Conservation (phyloP, 1,284 basidiomycete genomes). For the Abortiporus biennis region DNA sequence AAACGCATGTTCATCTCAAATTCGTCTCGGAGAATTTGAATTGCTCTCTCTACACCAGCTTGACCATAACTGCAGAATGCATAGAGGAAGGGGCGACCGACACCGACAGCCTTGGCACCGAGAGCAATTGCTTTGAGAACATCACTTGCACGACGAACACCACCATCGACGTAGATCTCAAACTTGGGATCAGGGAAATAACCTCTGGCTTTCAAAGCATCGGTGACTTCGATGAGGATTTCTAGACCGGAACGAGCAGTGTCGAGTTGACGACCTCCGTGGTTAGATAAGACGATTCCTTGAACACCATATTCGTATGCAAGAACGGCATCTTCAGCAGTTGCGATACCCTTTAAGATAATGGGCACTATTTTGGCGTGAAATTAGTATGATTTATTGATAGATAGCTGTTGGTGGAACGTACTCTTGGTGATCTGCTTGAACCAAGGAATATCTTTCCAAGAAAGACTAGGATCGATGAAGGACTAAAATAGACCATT, state of each 20-base stretch:
- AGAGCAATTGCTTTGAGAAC: constrained; percentile 89
- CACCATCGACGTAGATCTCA: constrained; percentile 89
- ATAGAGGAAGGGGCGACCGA: constrained; percentile 84
- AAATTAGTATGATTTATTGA: constrained; percentile 1
- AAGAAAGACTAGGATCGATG: constrained; percentile 87
- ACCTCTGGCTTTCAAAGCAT: constrained; percentile 61
- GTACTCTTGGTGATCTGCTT: constrained; percentile 82
- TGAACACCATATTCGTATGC: constrained; percentile 80
- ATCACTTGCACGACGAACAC: constrained; percentile 87
- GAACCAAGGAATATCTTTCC: constrained; percentile 88
- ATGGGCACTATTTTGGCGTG: constrained; percentile 67
- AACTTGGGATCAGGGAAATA: constrained; percentile 69
- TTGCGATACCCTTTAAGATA: constrained; percentile 87
- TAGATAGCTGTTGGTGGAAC: constrained; percentile 15
- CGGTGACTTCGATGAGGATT: constrained; percentile 82
- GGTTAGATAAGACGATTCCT: constrained; percentile 86
- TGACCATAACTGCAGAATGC: constrained; percentile 86
- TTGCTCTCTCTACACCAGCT: constrained; percentile 73
- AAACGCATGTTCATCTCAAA: constrained; percentile 93
- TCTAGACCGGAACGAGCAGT: constrained; percentile 86
- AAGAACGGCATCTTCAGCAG: constrained; percentile 67
- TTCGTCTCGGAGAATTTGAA: constrained; percentile 83
- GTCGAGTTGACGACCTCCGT: constrained; percentile 88
- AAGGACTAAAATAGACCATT: constrained; percentile 59
- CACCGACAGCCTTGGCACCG: constrained; percentile 81